Percentiles rank a stretch among this genome's conserved stretches.
phyloP scores from a whole-genome alignment of 352 stramenopile species.

The Phytopythium montanum region DNA sequence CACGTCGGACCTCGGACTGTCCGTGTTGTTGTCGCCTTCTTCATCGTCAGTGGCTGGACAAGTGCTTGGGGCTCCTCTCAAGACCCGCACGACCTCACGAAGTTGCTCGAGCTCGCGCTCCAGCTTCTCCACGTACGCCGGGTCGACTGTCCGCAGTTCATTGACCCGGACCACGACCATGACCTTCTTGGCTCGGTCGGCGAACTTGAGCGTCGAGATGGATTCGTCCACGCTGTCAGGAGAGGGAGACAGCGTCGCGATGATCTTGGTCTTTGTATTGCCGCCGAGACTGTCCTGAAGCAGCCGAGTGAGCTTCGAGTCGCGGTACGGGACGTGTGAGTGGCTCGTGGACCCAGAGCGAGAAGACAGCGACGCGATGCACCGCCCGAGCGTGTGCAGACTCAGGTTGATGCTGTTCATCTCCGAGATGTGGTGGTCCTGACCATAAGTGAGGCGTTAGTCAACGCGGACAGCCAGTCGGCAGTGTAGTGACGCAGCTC shows the following conservation, averaged over 20 bases:
- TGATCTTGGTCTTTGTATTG: conserved; percentile 91
- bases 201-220: conserved; percentile 94
- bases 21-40: conserved; percentile 4
- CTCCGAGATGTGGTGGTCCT: conserved; percentile 85
- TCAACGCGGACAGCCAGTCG: not conserved
- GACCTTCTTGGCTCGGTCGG: conserved; percentile 90
- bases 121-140: conserved; percentile 85
- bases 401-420: conserved; percentile 95
- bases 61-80: conserved; percentile 19
- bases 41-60: conserved; percentile 9
- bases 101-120: conserved; percentile 82
- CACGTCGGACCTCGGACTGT: conserved; percentile 2
- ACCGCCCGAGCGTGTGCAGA: conserved; percentile 89
- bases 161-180: conserved; percentile 87
- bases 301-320: conserved; percentile 92
- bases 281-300: conserved; percentile 87
- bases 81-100: conserved; percentile 50
- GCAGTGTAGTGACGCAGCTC: not conserved
- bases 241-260: conserved; percentile 87
- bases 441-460: not conserved
- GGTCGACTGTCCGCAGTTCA: conserved; percentile 82
- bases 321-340: conserved; percentile 89
- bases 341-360: conserved; percentile 21
- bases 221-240: conserved; percentile 88
- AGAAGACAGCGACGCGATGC: conserved; percentile 75